These are phyloP conservation scores for Debaryomycetaceae sp. DNA, from an alignment of 1,139 yeast genomes.

Conservation along the genomic window DNA sequence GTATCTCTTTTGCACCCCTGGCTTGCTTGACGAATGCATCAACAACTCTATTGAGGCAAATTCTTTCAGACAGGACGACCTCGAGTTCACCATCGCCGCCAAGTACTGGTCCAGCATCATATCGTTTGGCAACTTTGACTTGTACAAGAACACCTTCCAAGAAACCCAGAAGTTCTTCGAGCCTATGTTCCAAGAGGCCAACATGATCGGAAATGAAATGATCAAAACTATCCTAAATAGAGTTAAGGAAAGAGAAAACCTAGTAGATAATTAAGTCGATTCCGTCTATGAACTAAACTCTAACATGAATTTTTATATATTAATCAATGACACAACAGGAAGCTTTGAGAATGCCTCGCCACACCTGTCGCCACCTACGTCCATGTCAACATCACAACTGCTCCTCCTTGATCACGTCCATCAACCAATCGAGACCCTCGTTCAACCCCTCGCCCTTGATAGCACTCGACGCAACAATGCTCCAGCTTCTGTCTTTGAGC, in stretches of 20 bases:
- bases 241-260: constrained; percentile 38
- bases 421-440: constrained; percentile 96
- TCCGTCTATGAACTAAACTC: neutral
- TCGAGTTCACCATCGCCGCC: constrained; percentile 81
- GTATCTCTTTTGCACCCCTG: constrained; percentile 82
- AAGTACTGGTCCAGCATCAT: constrained; percentile 84
- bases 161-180: constrained; percentile 75
- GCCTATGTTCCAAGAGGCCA: constrained; percentile 88
- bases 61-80: constrained; percentile 79
- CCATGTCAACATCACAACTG: constrained; percentile 43
- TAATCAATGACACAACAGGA: neutral
- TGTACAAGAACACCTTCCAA: constrained; percentile 71
- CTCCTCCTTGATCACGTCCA: constrained; percentile 93
- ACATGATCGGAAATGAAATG: constrained; percentile 92
- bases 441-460: constrained; percentile 93
- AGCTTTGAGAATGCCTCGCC: neutral
- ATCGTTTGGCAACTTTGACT: constrained; percentile 67
- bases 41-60: constrained; percentile 64
- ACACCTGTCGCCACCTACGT: neutral
- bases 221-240: constrained; percentile 71
- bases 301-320: neutral
- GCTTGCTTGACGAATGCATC: constrained; percentile 73
- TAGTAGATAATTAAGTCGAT: neutral
- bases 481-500: constrained; percentile 95
- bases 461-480: constrained; percentile 95